A percentile compares a stretch with the other conserved stretches of the same genome.
Evolutionary conservation across 371 early-diverging fungal genomes (phyloP).

Genomic region (Mortierella sp.): DNA sequence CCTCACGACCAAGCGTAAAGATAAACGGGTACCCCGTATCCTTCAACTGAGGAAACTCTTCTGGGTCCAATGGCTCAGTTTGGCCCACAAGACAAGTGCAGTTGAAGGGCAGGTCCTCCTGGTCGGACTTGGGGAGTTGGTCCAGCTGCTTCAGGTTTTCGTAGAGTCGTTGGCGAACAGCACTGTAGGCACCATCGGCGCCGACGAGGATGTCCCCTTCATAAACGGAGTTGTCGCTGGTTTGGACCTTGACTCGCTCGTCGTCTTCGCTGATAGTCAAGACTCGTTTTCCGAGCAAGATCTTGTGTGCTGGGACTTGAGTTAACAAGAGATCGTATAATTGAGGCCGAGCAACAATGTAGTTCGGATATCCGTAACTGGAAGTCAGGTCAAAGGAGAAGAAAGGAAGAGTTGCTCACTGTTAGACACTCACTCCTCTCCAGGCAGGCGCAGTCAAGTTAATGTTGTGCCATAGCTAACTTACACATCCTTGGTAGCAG

Average conservation of each 20-base stretch:
- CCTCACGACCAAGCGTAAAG: conserved; percentile 3
- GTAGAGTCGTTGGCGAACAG: conserved; percentile 17
- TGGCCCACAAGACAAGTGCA: conserved; percentile 20
- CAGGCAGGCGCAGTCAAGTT: neutral
- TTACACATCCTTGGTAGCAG: neutral
- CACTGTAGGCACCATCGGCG: conserved; percentile 20
- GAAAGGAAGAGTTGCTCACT: no score
- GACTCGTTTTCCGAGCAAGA: conserved; percentile 9
- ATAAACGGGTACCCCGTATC: neutral
- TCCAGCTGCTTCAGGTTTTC: neutral
- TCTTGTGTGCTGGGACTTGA: conserved; percentile 17
- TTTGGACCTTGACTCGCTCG: neutral
- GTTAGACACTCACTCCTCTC: no score
- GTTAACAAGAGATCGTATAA: conserved; percentile 15
- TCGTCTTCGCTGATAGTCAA: neutral
- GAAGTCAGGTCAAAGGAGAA: neutral
- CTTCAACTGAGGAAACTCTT: conserved; percentile 11
- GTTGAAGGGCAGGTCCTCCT: conserved; percentile 7
- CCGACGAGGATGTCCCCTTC: conserved; percentile 19
- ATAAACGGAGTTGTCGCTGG: conserved; percentile 10
- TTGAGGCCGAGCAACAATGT: conserved; percentile 17
- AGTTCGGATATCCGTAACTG: conserved; percentile 1
- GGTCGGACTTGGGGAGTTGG: neutral
- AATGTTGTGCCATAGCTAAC: neutral
- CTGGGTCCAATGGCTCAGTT: neutral